A percentile compares a stretch with the other conserved stretches of the same genome.
phyloP scores from a whole-genome alignment of 331 rosid genomes.

The Acacia pycnantha region DNA sequence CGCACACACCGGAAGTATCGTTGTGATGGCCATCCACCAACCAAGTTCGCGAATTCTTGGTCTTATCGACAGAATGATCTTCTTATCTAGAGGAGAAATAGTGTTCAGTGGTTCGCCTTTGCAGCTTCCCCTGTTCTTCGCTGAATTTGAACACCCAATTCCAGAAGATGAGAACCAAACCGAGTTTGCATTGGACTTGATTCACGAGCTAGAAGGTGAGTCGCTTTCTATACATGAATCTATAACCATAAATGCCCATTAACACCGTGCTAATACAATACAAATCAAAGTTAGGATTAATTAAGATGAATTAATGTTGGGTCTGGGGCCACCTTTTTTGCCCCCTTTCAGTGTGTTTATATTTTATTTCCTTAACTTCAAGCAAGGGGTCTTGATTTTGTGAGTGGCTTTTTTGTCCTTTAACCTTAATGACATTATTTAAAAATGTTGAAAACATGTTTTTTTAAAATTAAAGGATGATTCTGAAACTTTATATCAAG shows the following conservation, averaged over 20 bases:
- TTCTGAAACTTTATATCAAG: too few relatives aligned
- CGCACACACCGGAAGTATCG: slow-evolving; percentile 63
- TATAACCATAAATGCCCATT: not conserved
- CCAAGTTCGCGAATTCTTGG: slow-evolving; percentile 44
- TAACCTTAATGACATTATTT: too few relatives aligned
- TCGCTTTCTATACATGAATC: not conserved
- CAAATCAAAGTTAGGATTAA: not conserved
- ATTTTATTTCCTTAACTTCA: too few relatives aligned
- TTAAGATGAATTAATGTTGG: not conserved
- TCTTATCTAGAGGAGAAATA: not conserved
- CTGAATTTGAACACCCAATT: slow-evolving; percentile 52
- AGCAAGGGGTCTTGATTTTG: too few relatives aligned
- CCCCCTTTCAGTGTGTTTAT: too few relatives aligned
- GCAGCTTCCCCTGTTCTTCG: slow-evolving; percentile 34
- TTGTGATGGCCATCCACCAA: slow-evolving; percentile 61
- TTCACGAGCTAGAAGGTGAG: slow-evolving; percentile 42
- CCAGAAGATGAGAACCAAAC: slow-evolving; percentile 60
- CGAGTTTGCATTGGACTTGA: slow-evolving; percentile 62
- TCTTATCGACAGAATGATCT: not conserved
- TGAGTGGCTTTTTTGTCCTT: too few relatives aligned
- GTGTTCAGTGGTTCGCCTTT: not conserved
- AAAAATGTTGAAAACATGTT: too few relatives aligned
- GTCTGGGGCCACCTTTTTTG: not conserved
- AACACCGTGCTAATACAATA: not conserved
- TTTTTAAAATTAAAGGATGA: too few relatives aligned